phyloP scores from a whole-genome alignment of 768 basidiomycete species.

The Xerocomus brunneocitrinus region DNA sequence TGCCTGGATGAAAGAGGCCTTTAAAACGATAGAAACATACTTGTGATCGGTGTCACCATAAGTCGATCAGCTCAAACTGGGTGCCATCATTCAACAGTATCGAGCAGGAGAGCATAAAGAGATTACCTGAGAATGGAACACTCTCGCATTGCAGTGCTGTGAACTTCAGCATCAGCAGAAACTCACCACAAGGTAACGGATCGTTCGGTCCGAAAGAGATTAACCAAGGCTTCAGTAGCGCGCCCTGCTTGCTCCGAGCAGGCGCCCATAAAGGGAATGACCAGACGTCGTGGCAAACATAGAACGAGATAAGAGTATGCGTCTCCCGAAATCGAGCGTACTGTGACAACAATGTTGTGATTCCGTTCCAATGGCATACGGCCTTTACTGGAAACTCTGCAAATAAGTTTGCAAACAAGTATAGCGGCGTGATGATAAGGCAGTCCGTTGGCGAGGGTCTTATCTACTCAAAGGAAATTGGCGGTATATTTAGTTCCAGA shows the following conservation, averaged over 20 bases:
- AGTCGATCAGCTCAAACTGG: neutral
- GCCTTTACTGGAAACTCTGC: too few species aligned
- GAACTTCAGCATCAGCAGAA: neutral
- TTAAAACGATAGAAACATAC: slow-evolving; percentile 15
- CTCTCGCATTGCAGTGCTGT: neutral
- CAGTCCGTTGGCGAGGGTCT: too few species aligned
- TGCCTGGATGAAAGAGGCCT: neutral
- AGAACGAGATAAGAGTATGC: neutral
- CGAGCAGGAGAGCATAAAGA: neutral
- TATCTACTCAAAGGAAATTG: too few species aligned
- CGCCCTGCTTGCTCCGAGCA: neutral
- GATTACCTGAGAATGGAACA: neutral
- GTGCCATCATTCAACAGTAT: neutral
- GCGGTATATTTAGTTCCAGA: too few species aligned
- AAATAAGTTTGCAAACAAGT: too few species aligned
- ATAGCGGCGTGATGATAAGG: too few species aligned
- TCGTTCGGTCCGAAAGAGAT: too few species aligned
- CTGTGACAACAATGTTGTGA: too few species aligned
- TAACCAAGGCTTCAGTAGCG: too few species aligned
- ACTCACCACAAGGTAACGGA: neutral
- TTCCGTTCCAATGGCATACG: too few species aligned
- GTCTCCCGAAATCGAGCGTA: neutral
- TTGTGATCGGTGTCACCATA: neutral
- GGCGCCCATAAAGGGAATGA: neutral
- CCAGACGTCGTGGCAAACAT: neutral